Evolutionary conservation across 305 asterid genomes (phyloP).

Genomic region (Vinca major): DNA sequence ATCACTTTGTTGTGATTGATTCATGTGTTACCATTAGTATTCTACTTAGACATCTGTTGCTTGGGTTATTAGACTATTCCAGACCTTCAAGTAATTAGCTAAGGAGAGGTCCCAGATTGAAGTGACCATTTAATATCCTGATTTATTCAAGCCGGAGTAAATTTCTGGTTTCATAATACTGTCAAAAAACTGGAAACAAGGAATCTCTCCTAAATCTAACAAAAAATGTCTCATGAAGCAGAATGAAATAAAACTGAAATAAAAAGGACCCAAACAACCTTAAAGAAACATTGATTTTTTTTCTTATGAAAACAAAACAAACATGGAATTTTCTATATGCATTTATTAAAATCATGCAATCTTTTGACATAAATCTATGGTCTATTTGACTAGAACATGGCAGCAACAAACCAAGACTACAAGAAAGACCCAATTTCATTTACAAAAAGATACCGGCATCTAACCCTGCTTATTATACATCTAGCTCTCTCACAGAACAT

Average conservation of each 20-base stretch:
- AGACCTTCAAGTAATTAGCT: background rate
- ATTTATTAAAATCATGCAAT: background rate
- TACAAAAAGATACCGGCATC: background rate
- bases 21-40: background rate
- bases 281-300: background rate
- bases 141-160: background rate
- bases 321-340: background rate
- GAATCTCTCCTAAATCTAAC: conserved; percentile 4
- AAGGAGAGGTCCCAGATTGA: background rate
- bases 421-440: background rate
- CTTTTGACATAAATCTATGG: background rate
- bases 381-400: background rate
- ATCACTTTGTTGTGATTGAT: background rate
- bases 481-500: background rate
- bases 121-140: background rate
- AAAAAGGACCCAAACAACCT: background rate
- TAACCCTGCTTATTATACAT: background rate
- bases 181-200: background rate
- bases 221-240: background rate
- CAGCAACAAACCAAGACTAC: background rate
- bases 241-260: background rate
- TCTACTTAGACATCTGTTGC: background rate
- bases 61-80: background rate
- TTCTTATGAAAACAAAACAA: no score
- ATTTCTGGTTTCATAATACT: background rate